Evolutionary conservation across 1,284 basidiomycete species (phyloP).

Genomic region (Porodaedalea pini): DNA sequence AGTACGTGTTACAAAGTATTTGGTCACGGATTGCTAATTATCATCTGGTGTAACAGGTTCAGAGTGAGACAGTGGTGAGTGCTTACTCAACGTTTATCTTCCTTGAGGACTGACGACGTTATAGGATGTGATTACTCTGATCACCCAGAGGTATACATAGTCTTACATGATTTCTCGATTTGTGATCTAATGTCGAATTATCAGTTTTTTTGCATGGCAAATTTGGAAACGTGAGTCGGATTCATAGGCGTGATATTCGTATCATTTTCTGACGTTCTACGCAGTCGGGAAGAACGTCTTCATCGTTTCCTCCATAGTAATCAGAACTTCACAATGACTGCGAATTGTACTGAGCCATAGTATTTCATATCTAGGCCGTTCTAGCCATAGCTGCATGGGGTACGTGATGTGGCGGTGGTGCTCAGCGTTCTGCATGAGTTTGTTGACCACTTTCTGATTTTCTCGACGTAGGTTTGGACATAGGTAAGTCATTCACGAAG

Average conservation of each 20-base stretch:
- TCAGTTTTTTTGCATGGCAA: slow-evolving; percentile 11
- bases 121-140: slow-evolving; percentile 6
- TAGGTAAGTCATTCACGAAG: neutral
- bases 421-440: no score
- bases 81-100: neutral
- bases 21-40: neutral
- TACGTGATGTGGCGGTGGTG: neutral
- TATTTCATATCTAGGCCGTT: neutral
- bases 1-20: neutral
- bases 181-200: neutral
- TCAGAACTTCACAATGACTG: neutral
- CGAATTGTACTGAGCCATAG: neutral
- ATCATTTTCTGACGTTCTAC: neutral
- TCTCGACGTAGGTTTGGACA: neutral
- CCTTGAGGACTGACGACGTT: neutral
- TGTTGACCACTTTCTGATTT: neutral
- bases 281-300: slow-evolving; percentile 6
- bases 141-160: neutral
- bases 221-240: neutral
- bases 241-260: neutral
- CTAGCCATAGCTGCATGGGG: neutral
- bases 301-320: neutral
- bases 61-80: slow-evolving; percentile 5
- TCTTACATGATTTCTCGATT: neutral
- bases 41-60: neutral